Percentiles rank a stretch among this genome's conserved stretches.
phyloP scores from a whole-genome alignment of 805 yeast species.

The Starmerella etchellsii region DNA sequence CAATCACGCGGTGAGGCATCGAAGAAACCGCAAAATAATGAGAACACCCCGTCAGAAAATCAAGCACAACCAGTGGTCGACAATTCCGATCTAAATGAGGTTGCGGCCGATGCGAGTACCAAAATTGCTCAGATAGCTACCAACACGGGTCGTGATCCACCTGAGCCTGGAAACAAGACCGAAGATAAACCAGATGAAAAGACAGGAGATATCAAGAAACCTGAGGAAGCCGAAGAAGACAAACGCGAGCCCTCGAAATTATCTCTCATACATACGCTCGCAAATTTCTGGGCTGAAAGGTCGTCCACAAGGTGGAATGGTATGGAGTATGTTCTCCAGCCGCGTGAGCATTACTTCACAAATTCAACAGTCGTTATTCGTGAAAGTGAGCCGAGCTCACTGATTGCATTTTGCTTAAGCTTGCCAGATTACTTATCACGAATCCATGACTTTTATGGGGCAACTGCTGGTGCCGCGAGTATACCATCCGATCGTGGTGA shows the following conservation, averaged over 20 bases:
- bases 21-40: not conserved
- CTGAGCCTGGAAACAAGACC: not conserved
- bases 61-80: not conserved
- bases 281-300: conserved; percentile 95
- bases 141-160: not conserved
- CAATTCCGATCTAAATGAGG: not conserved
- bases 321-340: conserved; percentile 62
- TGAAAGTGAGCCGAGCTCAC: conserved; percentile 92
- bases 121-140: not conserved
- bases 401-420: conserved; percentile 84
- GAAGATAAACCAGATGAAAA: not conserved
- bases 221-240: conserved; percentile 10
- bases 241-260: conserved; percentile 10
- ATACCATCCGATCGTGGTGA: not conserved
- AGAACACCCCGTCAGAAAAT: not conserved
- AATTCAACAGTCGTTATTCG: conserved; percentile 88
- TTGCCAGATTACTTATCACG: conserved; percentile 69
- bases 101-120: not conserved
- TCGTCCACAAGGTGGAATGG: conserved; percentile 95
- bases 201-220: conserved; percentile 6
- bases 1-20: not conserved
- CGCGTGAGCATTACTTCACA: conserved; percentile 81
- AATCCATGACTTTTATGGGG: conserved; percentile 31
- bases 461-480: conserved; percentile 1
- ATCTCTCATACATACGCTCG: conserved; percentile 66